Conservation (phyloP, 2,329 filamentous ascomycete genomes). For the Phialophora tarda region DNA sequence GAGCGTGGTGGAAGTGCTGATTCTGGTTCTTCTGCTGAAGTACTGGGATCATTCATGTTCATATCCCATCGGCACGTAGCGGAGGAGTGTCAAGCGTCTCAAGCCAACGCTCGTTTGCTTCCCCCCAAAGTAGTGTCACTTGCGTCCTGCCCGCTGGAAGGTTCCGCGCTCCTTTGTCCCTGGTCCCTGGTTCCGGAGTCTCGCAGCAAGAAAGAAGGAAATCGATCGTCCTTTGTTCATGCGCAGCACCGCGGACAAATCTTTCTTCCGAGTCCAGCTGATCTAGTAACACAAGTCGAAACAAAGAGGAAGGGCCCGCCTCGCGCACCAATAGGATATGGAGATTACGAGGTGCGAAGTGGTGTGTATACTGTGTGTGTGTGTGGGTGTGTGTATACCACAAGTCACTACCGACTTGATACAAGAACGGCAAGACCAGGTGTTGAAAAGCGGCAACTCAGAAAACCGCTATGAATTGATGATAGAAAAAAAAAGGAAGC, state of each 20-base stretch:
- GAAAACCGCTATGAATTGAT: background rate
- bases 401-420: background rate
- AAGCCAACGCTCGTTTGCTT: conserved; percentile 8
- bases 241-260: background rate
- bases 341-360: background rate
- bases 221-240: background rate
- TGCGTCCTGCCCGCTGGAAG: background rate
- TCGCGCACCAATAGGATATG: background rate
- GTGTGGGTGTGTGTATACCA: background rate
- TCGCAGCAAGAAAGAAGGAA: background rate
- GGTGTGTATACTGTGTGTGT: background rate
- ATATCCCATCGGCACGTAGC: conserved; percentile 1
- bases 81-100: background rate
- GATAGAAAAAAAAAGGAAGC: background rate
- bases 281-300: background rate
- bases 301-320: conserved; percentile 1
- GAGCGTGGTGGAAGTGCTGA: background rate
- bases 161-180: background rate
- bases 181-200: background rate
- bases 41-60: conserved; percentile 15
- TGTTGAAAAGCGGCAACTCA: background rate
- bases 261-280: background rate
- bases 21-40: conserved; percentile 14
- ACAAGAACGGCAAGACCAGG: background rate
- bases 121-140: background rate